These are phyloP conservation scores for Cladosporium sphaerospermum DNA, from an alignment of 2,329 filamentous ascomycete species.

Conservation along the genomic window DNA sequence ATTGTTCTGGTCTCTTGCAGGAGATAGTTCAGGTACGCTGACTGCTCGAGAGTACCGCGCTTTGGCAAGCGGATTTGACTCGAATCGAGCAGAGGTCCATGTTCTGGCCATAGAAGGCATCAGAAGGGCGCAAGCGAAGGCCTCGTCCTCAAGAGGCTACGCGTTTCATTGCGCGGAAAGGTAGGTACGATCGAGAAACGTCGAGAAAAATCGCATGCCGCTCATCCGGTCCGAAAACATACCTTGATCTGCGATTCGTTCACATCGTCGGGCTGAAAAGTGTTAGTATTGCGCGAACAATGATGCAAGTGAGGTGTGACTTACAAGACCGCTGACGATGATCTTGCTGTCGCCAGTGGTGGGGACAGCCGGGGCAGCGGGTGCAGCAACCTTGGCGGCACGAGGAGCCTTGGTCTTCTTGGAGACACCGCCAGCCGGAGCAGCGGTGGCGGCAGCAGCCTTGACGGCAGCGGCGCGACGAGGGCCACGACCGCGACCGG, in stretches of 20 bases:
- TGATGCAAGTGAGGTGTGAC: constrained; percentile 32
- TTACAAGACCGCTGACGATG: constrained; percentile 96
- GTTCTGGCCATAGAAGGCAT: constrained; percentile 3
- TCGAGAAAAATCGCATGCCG: constrained; percentile 30
- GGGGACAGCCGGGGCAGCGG: constrained; percentile 57
- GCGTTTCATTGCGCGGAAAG: constrained; percentile 2
- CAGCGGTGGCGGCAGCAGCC: constrained; percentile 46
- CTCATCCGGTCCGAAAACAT: constrained; percentile 69
- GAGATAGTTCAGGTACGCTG: constrained; percentile 7
- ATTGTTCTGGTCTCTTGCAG: constrained; percentile 10
- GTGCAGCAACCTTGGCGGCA: constrained; percentile 43
- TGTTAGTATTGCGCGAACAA: constrained; percentile 41
- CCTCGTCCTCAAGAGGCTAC: constrained; percentile 6
- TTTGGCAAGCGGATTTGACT: constrained; percentile 2
- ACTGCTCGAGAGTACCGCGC: constrained; percentile 6
- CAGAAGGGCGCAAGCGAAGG: neutral
- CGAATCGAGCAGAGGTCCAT: constrained; percentile 3
- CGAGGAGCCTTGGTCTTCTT: constrained; percentile 58
- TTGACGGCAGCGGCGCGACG: constrained; percentile 43
- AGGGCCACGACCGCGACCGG: constrained; percentile 30
- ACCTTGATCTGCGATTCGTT: constrained; percentile 98
- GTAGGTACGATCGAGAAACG: constrained; percentile 23
- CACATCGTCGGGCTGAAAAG: constrained; percentile 79
- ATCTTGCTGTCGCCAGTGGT: constrained; percentile 80
- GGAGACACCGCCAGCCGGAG: constrained; percentile 78